phyloP scores from a whole-genome alignment of 805 yeast species.

The Yamadazyma philogaea region DNA sequence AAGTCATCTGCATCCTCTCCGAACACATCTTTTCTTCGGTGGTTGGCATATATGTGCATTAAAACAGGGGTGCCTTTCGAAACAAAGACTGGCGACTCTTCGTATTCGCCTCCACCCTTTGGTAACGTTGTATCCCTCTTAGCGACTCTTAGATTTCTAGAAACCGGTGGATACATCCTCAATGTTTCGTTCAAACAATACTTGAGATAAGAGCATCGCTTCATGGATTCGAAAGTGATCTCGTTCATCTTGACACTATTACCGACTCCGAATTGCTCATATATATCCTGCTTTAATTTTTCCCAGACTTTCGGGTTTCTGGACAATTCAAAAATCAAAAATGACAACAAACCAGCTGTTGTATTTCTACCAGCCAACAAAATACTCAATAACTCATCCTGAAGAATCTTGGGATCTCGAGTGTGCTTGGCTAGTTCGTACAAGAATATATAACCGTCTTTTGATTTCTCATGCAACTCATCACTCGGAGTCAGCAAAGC shows the following conservation, averaged over 20 bases:
- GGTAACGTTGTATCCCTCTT: slow-evolving; percentile 27
- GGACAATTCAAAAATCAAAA: slow-evolving; percentile 30
- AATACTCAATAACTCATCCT: slow-evolving; percentile 39
- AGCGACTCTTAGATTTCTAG: slow-evolving; percentile 29
- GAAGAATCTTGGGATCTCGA: slow-evolving; percentile 32
- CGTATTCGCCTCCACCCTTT: slow-evolving; percentile 29
- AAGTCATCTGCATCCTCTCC: slow-evolving; percentile 45
- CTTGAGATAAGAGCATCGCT: slow-evolving; percentile 31
- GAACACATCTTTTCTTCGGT: slow-evolving; percentile 36
- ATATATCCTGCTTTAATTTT: slow-evolving; percentile 26
- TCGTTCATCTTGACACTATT: slow-evolving; percentile 14
- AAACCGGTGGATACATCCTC: slow-evolving; percentile 33
- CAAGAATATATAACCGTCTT: slow-evolving; percentile 28
- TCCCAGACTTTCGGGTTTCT: slow-evolving; percentile 30
- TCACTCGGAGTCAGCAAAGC: slow-evolving; percentile 27
- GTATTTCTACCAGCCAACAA: slow-evolving; percentile 40
- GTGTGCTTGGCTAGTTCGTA: slow-evolving; percentile 40
- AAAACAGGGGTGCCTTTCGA: slow-evolving; percentile 42
- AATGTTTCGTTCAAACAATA: slow-evolving; percentile 30
- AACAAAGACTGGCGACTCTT: slow-evolving; percentile 27
- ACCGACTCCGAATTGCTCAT: slow-evolving; percentile 23
- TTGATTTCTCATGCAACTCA: slow-evolving; percentile 26
- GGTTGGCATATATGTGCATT: slow-evolving; percentile 41
- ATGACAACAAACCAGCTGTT: slow-evolving; percentile 33
- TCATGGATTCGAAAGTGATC: slow-evolving; percentile 33